Evolutionary conservation across 2,329 filamentous ascomycete genomes (phyloP), one percentile per base, ranked within the genome.

Genomic region (Fusarium lyarnte): DNA sequence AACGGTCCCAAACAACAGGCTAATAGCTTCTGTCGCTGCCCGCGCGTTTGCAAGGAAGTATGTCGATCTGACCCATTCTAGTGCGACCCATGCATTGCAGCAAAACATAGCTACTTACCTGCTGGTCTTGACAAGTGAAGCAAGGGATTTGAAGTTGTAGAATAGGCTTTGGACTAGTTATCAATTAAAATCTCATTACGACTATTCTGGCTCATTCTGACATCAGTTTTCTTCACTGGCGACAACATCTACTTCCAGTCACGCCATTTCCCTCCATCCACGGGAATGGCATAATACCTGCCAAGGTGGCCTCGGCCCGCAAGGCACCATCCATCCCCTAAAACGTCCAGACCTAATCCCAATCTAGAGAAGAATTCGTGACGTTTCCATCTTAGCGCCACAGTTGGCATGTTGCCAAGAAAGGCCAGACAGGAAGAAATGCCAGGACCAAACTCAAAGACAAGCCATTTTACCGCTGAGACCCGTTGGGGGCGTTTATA

Each of bases 401-500:
- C 13, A 1, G n/a, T 29, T 38, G 66, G 66, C 33, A 69, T 69
- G 65, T 35, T 41, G 51, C 64, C 45, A 69, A 57, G 45, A 33
- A 23, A 8, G 45, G 21, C 6, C 43, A 42, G 19, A 41, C 23
- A 6, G 14, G n/a, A 27, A 13, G 21, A 63, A 60, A 43, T 52
- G 38, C 42, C 23, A 57, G 23, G 39, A 2, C 17, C 5, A 35
- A 59, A 66, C 25, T 14, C 7, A 43, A 23, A 21, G 2, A 1
- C 19, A 33, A 59, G 33, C 9, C 42, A 45, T 29, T 1, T 35
- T 54, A 54, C n/a, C 21, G 25, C 29, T n/a, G 55, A 29, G 3
- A 13, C 11, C 33, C 38, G n/a, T 11, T 19, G 1, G 13, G 2
- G 1, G 9, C 10, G 7, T 12, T 51, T 68, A 53, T 52, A n/a